Evolutionary conservation across 345 rosid genomes (phyloP).

Genomic region (Ricinus communis): DNA sequence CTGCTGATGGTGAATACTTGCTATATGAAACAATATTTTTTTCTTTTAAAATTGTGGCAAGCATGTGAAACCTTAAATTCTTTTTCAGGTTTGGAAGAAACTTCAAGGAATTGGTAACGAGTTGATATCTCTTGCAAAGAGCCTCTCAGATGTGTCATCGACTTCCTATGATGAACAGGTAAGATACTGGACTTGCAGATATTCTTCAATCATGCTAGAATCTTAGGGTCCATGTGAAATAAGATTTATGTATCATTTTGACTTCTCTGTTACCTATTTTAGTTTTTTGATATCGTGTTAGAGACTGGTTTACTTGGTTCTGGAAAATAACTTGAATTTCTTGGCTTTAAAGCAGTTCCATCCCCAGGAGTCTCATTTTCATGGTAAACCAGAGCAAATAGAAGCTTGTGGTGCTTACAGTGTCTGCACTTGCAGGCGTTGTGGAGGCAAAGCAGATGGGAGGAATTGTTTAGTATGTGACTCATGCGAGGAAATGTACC

Average conservation of each 20-base stretch:
- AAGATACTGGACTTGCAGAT: conserved; percentile 19
- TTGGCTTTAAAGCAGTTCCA: conserved; percentile 37
- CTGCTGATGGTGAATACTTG: neutral
- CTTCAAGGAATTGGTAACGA: conserved; percentile 65
- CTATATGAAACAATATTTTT: neutral
- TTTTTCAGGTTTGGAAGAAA: conserved; percentile 33
- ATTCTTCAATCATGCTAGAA: neutral
- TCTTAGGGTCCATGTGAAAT: too few relatives aligned
- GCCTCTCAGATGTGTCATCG: conserved; percentile 61
- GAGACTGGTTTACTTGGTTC: conserved; percentile 3
- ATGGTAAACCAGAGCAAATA: conserved; percentile 45
- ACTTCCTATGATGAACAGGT: conserved; percentile 57
- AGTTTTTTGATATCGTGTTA: neutral
- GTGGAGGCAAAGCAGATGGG: conserved; percentile 68
- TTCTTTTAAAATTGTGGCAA: neutral
- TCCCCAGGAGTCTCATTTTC: conserved; percentile 36
- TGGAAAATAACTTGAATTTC: conserved; percentile 8
- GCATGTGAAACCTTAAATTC: neutral
- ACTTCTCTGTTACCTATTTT: neutral
- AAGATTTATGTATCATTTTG: neutral
- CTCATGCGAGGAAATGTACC: conserved; percentile 84
- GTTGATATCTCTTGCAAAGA: conserved; percentile 64
- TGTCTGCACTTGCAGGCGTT: conserved; percentile 51
- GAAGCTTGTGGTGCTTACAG: conserved; percentile 35
- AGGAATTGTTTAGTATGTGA: conserved; percentile 73